These are phyloP conservation scores for Backusella luteola DNA, from an alignment of 192 early-diverging fungal species.

Conservation along the genomic window DNA sequence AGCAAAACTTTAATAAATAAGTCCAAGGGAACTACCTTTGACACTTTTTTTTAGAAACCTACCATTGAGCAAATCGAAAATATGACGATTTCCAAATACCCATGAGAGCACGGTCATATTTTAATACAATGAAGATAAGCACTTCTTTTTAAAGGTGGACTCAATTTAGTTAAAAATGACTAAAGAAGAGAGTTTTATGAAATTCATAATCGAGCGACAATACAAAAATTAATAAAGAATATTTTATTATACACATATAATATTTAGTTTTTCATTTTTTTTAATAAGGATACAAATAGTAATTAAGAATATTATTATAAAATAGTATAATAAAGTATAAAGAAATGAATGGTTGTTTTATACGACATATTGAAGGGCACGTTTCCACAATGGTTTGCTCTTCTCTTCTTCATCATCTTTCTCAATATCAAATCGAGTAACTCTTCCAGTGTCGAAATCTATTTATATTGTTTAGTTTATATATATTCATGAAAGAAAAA, in stretches of 20 bases:
- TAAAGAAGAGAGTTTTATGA: too few relatives aligned
- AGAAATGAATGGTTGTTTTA: background rate
- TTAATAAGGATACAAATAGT: background rate
- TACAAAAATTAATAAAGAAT: background rate
- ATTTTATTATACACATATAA: background rate
- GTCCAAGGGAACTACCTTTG: too few relatives aligned
- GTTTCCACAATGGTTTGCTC: background rate
- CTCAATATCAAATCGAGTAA: conserved; percentile 21
- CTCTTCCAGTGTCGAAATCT: conserved; percentile 29
- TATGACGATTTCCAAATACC: too few relatives aligned
- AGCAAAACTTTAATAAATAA: too few relatives aligned
- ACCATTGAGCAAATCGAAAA: too few relatives aligned
- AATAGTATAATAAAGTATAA: background rate
- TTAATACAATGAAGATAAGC: too few relatives aligned
- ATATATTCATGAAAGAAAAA: background rate
- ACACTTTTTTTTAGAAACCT: background rate
- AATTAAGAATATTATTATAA: conserved; percentile 1
- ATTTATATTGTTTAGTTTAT: background rate
- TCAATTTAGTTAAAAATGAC: too few relatives aligned
- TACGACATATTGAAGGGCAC: background rate
- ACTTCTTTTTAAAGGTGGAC: too few relatives aligned
- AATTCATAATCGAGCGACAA: background rate
- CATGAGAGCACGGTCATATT: too few relatives aligned
- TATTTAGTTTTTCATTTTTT: background rate
- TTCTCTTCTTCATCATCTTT: conserved; percentile 20